Evolutionary conservation across 129 eudicot species (phyloP), one percentile per base, ranked within the genome.

Genomic region (Ambrosia trifida): DNA sequence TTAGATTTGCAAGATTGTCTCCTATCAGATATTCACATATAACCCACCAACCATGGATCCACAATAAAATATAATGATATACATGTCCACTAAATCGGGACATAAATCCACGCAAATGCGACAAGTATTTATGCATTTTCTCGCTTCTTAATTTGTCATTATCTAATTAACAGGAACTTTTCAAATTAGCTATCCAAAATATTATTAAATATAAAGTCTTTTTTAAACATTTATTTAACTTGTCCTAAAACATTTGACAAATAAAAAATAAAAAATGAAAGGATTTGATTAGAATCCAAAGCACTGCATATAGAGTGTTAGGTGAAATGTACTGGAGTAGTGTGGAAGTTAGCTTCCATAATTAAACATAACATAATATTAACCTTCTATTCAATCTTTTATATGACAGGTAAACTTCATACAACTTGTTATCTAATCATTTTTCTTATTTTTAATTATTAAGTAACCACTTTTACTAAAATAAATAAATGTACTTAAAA

Each of bases 301-400:
- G 70, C 51, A 41, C 2, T n/a, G n/a, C n/a, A 41, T 36, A 65
- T 43, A 43, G 70, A 8, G 72, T 17, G 72, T 67, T 67, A 3
- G 72, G 72, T 47, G 63, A 5, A 51, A 69, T 33, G 63, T 24
- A 24, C 28, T 24, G 16, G 74, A 69, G 74, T 69, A 69, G 36
- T 52, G 38, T 53, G 51, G 36, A 69, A 53, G 74, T 52, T 69
- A 69, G 52, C 74, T 52, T 19, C 74, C 49, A 36, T 31, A 31
- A 59, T 59, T 57, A 32, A 57, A 59, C 18, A 16, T 30, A 13
- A 30, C 41, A 59, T 31, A 59, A 5, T 13, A 0, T 59, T 59
- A 59, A 57, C 38, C 17, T 1, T 57, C 17, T 28, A 7, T 2
- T 57, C 36, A 33, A 0, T 57, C 10, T 28, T 54, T 2, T 57